Percentiles rank a stretch among this genome's conserved stretches.
phyloP scores from a whole-genome alignment of 106 monocot genomes.

The Allium cepa region DNA sequence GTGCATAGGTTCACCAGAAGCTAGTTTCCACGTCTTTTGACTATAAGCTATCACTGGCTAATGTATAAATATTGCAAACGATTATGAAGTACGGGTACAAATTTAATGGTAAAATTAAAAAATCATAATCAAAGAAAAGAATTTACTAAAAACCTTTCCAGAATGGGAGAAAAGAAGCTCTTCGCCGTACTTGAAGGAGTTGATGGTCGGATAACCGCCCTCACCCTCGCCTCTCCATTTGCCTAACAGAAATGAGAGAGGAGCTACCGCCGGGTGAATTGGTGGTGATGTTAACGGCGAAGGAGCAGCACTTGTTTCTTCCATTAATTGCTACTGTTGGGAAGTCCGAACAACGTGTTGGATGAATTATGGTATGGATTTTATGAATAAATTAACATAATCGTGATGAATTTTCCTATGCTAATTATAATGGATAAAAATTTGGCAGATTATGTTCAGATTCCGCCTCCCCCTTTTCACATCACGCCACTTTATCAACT shows the following conservation, averaged over 20 bases:
- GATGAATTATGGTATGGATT: too few relatives aligned
- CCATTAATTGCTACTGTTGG: slow-evolving; percentile 5
- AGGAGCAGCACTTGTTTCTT: slow-evolving; percentile 4
- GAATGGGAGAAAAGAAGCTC: slow-evolving; percentile 73
- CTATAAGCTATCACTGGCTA: slow-evolving; percentile 78
- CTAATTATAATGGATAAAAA: too few relatives aligned
- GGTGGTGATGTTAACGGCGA: slow-evolving; percentile 17
- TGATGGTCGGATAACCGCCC: slow-evolving; percentile 83
- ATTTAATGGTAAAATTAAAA: too few relatives aligned
- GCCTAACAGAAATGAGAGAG: slow-evolving; percentile 58
- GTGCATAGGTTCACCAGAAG: slow-evolving; percentile 82
- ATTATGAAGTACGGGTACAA: too few relatives aligned
- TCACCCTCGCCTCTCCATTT: slow-evolving; percentile 84
- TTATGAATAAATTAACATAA: too few relatives aligned
- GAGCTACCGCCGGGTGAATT: slow-evolving; percentile 51
- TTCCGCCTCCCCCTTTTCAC: too few relatives aligned
- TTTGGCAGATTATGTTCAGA: too few relatives aligned
- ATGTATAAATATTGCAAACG: too few relatives aligned
- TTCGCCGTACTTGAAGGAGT: slow-evolving; percentile 72
- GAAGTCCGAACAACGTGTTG: too few relatives aligned
- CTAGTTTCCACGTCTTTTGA: slow-evolving; percentile 86
- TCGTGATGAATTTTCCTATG: too few relatives aligned
- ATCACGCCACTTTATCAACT: too few relatives aligned
- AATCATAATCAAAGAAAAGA: too few relatives aligned
- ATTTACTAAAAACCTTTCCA: slow-evolving; percentile 32